These are phyloP conservation scores for Leccinum disarticulatum DNA, from an alignment of 768 basidiomycete genomes.

Conservation along the genomic window DNA sequence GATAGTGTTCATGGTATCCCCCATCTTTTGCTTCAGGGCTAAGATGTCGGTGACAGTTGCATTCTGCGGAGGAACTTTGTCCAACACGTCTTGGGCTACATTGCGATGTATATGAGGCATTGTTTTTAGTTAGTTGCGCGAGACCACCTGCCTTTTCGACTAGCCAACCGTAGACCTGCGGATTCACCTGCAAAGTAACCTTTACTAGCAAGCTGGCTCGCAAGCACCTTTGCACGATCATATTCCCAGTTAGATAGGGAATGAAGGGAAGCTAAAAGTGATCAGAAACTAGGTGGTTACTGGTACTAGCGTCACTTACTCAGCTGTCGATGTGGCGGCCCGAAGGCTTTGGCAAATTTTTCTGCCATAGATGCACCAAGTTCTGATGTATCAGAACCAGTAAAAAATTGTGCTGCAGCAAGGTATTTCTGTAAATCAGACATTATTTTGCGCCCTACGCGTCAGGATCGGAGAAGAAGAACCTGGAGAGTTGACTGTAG, in stretches of 20 bases:
- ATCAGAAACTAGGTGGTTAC: background rate
- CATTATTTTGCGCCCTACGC: background rate
- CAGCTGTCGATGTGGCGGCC: conserved; percentile 71
- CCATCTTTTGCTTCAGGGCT: conserved; percentile 67
- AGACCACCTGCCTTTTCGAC: conserved; percentile 52
- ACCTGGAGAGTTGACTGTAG: conserved; percentile 92
- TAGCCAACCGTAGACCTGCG: conserved; percentile 73
- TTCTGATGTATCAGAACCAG: conserved; percentile 77
- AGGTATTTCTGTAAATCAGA: conserved; percentile 75
- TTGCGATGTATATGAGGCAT: conserved; percentile 1
- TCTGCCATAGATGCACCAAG: conserved; percentile 90
- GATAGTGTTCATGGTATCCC: conserved; percentile 64
- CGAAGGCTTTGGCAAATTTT: conserved; percentile 79
- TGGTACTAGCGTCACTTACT: conserved; percentile 45
- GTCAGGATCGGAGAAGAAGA: conserved; percentile 15
- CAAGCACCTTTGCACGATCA: conserved; percentile 78
- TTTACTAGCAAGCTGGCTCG: conserved; percentile 87
- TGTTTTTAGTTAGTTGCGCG: background rate
- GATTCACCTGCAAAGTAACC: conserved; percentile 89
- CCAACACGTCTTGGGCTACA: conserved; percentile 56
- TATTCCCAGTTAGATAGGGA: conserved; percentile 62
- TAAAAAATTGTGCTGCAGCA: conserved; percentile 64
- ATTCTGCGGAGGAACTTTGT: conserved; percentile 58
- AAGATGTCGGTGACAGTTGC: conserved; percentile 62
- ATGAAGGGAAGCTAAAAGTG: conserved; percentile 51